These are phyloP conservation scores for Rhytidhysteron rufulum DNA, from an alignment of 2,329 filamentous ascomycete species.

Conservation along the genomic window DNA sequence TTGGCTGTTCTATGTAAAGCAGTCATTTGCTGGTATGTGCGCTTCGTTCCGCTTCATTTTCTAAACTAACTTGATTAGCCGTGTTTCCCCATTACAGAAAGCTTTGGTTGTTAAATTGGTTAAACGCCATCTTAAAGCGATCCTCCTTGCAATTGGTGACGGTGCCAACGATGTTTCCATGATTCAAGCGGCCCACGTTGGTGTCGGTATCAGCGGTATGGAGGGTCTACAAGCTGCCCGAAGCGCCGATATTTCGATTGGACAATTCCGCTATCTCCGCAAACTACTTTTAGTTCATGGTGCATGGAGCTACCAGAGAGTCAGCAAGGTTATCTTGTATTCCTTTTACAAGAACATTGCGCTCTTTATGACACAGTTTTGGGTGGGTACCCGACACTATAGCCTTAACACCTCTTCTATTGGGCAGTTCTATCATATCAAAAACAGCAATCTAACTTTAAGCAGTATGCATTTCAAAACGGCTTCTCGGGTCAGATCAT, in stretches of 20 bases:
- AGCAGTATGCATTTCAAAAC: slow-evolving; percentile 86
- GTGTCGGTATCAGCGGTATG: slow-evolving; percentile 93
- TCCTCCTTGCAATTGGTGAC: slow-evolving; percentile 93
- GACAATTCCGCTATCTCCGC: slow-evolving; percentile 89
- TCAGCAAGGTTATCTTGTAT: slow-evolving; percentile 95
- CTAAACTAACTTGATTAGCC: slow-evolving; percentile 47
- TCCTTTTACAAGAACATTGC: slow-evolving; percentile 99
- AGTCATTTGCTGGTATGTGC: slow-evolving; percentile 76
- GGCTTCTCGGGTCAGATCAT: slow-evolving; percentile 97
- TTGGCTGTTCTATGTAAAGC: slow-evolving; percentile 95
- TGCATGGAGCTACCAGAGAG: slow-evolving; percentile 94
- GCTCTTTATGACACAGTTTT: slow-evolving; percentile 98
- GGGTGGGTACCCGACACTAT: slow-evolving; percentile 32
- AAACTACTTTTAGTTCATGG: slow-evolving; percentile 94
- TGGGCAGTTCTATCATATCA: slow-evolving; percentile 25
- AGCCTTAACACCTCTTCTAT: not conserved
- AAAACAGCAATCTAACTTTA: too few relatives aligned
- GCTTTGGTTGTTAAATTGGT: slow-evolving; percentile 97
- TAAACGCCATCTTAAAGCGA: slow-evolving; percentile 87
- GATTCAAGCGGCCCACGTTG: slow-evolving; percentile 98
- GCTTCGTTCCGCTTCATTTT: not conserved
- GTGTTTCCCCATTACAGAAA: slow-evolving; percentile 95
- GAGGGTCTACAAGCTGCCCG: slow-evolving; percentile 96
- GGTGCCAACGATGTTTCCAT: slow-evolving; percentile 99
- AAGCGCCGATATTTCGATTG: slow-evolving; percentile 93